These are phyloP conservation scores for Penicillium silybi DNA, from an alignment of 495 filamentous ascomycete species.

Conservation along the genomic window DNA sequence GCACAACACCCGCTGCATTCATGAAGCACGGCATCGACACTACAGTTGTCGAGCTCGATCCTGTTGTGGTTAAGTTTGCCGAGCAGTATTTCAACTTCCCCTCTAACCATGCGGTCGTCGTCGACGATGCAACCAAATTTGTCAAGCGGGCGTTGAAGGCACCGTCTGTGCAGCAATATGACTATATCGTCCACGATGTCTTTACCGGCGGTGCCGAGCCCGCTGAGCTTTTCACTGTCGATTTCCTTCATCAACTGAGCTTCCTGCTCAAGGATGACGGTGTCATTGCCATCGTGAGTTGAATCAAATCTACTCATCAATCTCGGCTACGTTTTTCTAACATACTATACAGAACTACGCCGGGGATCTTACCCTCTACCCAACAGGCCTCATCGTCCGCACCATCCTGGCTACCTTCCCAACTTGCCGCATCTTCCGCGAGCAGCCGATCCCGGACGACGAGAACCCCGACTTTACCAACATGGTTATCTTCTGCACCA, in stretches of 20 bases:
- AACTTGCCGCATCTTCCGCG: constrained; percentile 78
- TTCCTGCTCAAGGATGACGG: constrained; percentile 71
- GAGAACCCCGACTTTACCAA: constrained; percentile 75
- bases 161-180: constrained; percentile 51
- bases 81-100: constrained; percentile 77
- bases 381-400: constrained; percentile 65
- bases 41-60: constrained; percentile 92
- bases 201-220: constrained; percentile 97
- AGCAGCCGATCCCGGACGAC: constrained; percentile 48
- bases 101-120: constrained; percentile 69
- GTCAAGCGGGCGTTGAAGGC: constrained; percentile 51
- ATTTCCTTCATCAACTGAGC: constrained; percentile 68
- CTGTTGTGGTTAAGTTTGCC: constrained; percentile 78
- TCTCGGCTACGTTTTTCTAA: background rate
- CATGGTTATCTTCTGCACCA: constrained; percentile 67
- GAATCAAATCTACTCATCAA: background rate
- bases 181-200: constrained; percentile 97
- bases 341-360: constrained; percentile 74
- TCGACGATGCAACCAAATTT: constrained; percentile 78
- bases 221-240: constrained; percentile 76
- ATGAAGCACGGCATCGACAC: constrained; percentile 86
- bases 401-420: constrained; percentile 73
- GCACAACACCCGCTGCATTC: constrained; percentile 81
- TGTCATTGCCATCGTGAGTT: constrained; percentile 81
- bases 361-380: constrained; percentile 75